These are phyloP conservation scores for Backusella macrospora DNA, from an alignment of 192 early-diverging fungal species.

Conservation along the genomic window DNA sequence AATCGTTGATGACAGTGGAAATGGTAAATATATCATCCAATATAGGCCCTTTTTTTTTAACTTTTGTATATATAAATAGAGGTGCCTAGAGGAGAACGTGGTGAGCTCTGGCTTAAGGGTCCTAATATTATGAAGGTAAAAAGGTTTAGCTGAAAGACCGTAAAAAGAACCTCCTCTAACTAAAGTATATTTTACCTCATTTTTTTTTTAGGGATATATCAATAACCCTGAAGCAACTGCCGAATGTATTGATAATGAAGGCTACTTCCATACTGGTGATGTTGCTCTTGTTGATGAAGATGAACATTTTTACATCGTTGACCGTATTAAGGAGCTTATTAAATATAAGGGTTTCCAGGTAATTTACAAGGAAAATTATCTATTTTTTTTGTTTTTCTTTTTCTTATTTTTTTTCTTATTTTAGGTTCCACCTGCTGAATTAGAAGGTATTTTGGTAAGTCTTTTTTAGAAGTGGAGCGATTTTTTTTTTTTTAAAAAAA, in stretches of 20 bases:
- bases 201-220: constrained; percentile 62
- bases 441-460: constrained; percentile 60
- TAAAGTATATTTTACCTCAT: not conserved
- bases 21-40: constrained; percentile 33
- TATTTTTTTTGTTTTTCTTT: not conserved
- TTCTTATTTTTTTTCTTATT: not conserved
- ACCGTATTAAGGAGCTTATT: constrained; percentile 83
- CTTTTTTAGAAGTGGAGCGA: not conserved
- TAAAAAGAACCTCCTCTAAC: not conserved
- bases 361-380: no score
- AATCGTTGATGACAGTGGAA: constrained; percentile 72
- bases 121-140: constrained; percentile 81
- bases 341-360: constrained; percentile 82
- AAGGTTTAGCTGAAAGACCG: not conserved
- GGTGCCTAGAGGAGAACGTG: constrained; percentile 54
- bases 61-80: constrained; percentile 29
- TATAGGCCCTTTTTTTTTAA: not conserved
- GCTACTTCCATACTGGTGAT: constrained; percentile 87
- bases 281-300: constrained; percentile 68
- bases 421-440: constrained; percentile 85
- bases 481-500: not conserved
- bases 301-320: constrained; percentile 60
- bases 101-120: constrained; percentile 78
- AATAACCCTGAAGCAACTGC: constrained; percentile 75
- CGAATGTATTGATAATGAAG: constrained; percentile 71